Percentiles rank a stretch among this genome's conserved stretches.
Conservation (phyloP, 257 asterid species). For the Penstemon barbatus region DNA sequence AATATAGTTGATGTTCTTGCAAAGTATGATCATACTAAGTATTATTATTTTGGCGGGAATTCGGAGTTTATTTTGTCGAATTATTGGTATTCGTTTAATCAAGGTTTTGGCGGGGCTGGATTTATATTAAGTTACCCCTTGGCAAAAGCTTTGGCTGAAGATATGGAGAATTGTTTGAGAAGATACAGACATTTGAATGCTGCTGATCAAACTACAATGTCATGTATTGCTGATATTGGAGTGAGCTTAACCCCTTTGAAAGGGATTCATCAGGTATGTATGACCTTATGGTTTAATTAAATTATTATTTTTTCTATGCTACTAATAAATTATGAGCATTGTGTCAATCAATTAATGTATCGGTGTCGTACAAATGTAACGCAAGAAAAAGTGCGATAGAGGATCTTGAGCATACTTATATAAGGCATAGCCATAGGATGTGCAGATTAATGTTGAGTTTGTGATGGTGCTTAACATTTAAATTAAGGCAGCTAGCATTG, state of each 20-base stretch:
- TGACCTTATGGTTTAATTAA: too few relatives aligned
- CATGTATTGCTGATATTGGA: conserved; percentile 59
- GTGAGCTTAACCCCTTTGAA: conserved; percentile 38
- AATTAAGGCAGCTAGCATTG: too few relatives aligned
- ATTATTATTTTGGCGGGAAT: conserved; percentile 51
- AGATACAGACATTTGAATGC: conserved; percentile 42
- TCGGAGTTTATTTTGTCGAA: conserved; percentile 56
- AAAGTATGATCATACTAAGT: conserved; percentile 45
- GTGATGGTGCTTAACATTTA: background rate
- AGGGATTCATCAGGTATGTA: conserved; percentile 65
- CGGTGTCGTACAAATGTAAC: too few relatives aligned
- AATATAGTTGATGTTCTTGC: conserved; percentile 46
- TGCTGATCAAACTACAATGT: conserved; percentile 52
- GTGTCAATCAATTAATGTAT: too few relatives aligned
- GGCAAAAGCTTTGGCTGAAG: conserved; percentile 47
- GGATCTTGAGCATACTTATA: too few relatives aligned
- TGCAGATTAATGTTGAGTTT: too few relatives aligned
- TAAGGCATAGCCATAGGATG: too few relatives aligned
- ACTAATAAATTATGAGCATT: too few relatives aligned
- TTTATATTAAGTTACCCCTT: conserved; percentile 52
- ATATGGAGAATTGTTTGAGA: conserved; percentile 42
- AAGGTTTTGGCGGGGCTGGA: conserved; percentile 67
- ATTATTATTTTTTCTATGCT: too few relatives aligned
- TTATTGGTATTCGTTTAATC: conserved; percentile 44
- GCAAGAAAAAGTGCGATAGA: too few relatives aligned